These are phyloP conservation scores for Inosperma sp. DNA, from an alignment of 768 basidiomycete genomes.

Conservation along the genomic window DNA sequence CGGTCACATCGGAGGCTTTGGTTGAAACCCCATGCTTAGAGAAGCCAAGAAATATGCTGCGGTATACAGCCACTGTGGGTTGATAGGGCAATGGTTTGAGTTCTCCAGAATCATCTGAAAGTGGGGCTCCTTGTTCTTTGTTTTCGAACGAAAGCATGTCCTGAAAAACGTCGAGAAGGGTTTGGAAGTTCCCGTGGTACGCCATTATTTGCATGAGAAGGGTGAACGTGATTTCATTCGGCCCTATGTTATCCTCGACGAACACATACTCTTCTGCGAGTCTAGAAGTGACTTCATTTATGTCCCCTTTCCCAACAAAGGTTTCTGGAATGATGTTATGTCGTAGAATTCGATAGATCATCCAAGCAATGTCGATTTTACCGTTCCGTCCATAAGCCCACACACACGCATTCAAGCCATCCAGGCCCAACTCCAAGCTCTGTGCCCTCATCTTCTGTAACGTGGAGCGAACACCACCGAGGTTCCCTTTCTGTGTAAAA, in stretches of 20 bases:
- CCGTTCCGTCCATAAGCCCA: constrained; percentile 59
- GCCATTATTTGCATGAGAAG: constrained; percentile 64
- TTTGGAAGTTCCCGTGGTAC: constrained; percentile 62
- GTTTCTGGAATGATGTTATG: constrained; percentile 42
- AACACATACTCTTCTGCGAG: constrained; percentile 47
- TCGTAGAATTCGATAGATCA: constrained; percentile 62
- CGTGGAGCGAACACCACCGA: constrained; percentile 52
- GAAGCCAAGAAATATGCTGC: constrained; percentile 75
- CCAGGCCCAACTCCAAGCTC: constrained; percentile 50
- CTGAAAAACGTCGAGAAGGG: constrained; percentile 52
- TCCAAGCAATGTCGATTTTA: constrained; percentile 50
- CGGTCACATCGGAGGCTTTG: constrained; percentile 16
- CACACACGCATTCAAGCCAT: constrained; percentile 65
- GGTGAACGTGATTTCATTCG: constrained; percentile 66
- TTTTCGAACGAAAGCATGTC: constrained; percentile 59
- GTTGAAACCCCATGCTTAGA: constrained; percentile 46
- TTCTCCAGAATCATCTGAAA: constrained; percentile 24
- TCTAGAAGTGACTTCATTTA: constrained; percentile 30
- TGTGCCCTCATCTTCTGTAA: constrained; percentile 50
- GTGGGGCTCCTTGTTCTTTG: constrained; percentile 31
- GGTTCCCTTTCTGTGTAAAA: constrained; percentile 43
- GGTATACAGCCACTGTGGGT: constrained; percentile 54
- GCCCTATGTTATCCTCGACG: constrained; percentile 40
- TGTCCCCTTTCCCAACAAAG: constrained; percentile 30
- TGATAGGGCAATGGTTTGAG: constrained; percentile 29